Evolutionary conservation across 2,329 filamentous ascomycete genomes (phyloP), one percentile per base, ranked within the genome.

Genomic region (Paradendryphiella salina): DNA sequence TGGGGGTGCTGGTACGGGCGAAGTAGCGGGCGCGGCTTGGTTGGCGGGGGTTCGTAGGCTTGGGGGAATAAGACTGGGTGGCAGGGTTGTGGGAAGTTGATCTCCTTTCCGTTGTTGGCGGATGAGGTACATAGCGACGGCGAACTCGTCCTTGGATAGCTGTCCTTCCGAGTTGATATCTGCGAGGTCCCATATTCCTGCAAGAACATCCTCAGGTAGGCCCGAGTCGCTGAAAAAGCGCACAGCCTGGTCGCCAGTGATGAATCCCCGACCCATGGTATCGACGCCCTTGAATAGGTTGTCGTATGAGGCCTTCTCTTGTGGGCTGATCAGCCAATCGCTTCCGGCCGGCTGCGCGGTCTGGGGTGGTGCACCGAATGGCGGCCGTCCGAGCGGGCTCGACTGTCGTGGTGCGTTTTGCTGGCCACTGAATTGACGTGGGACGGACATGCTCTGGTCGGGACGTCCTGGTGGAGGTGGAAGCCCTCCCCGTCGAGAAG

Each of bases 121-220:
- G 64, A 99, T 96, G 42, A 99, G 80, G 70, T 95, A 95, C 92
- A 99, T 96, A 45, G 94, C 93, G 38, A 99, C 91, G 0, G 94
- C 91, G 69, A 99, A 99, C 64, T 96, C 92, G 61, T 99, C 94
- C 63, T 84, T 85, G 38, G 82, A 91, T 49, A 99, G 78, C 50
- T 88, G 86, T 9, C 94, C 94, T 61, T 92, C 88, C 6, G 90
- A 94, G 67, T 90, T 90, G 73, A 96, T 90, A 74, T 99, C 94
- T 11, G 94, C 88, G 23, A 99, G 83, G 71, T 99, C 94, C 94
- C 94, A 99, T 57, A 99, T 96, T 64, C 95, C 89, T 23, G 94
- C 94, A 45, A 99, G 79, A 8, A 84, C 85, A 65, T 96, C 93
- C 69, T 97, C 93, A 0, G 90, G 84, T 11, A 99, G 80, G 50